Evolutionary conservation across 106 monocot species (phyloP).

Genomic region (Dioscorea dumetorum): DNA sequence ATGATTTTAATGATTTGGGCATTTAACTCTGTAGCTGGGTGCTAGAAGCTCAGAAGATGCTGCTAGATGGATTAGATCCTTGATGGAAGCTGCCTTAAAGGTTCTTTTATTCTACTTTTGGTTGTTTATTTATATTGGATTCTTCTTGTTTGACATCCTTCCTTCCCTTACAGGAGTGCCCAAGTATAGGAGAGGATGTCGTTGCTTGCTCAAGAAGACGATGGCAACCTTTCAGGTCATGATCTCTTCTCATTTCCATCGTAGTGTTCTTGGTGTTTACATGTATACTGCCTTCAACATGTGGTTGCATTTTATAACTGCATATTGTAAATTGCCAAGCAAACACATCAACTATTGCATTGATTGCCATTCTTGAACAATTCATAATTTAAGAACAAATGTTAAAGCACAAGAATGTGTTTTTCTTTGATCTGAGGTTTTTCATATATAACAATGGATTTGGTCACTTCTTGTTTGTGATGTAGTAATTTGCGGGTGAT

Average conservation of each 20-base stretch:
- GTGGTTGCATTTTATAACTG: no score
- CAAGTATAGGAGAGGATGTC: constrained; percentile 33
- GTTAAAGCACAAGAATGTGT: no score
- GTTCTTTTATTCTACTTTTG: constrained; percentile 19
- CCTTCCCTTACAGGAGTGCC: constrained; percentile 36
- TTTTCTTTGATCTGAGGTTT: no score
- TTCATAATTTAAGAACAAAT: no score
- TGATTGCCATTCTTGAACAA: no score
- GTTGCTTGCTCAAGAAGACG: constrained; percentile 32
- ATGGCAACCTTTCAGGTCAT: constrained; percentile 64
- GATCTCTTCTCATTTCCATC: background rate
- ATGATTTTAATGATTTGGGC: background rate
- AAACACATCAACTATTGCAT: no score
- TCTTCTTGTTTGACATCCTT: background rate
- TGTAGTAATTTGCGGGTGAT: no score
- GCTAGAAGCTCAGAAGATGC: constrained; percentile 96
- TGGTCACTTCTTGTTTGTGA: no score
- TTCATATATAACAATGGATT: no score
- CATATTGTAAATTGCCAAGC: no score
- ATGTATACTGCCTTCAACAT: no score
- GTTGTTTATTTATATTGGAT: background rate
- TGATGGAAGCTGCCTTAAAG: constrained; percentile 52
- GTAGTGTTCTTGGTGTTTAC: no score
- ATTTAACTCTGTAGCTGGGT: constrained; percentile 53
- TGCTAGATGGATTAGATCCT: constrained; percentile 62